Evolutionary conservation across 2,329 filamentous ascomycete species (phyloP).

Genomic region (Diaporthe ilicicola): DNA sequence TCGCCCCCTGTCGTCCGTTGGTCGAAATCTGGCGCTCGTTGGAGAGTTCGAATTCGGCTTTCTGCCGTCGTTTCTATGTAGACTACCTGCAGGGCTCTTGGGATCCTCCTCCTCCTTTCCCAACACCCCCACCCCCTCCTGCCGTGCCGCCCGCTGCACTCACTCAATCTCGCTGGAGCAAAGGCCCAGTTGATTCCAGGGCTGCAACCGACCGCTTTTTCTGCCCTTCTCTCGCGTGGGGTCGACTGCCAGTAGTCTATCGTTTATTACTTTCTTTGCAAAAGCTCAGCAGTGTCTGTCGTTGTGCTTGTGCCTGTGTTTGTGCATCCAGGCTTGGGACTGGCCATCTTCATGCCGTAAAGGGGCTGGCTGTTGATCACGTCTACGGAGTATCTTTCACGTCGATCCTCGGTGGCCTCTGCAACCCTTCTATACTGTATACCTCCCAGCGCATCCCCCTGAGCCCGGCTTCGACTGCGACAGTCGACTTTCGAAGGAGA

Average conservation of each 20-base stretch:
- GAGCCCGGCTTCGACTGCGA: not conserved
- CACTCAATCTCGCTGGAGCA: slow-evolving; percentile 14
- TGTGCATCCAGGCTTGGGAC: slow-evolving; percentile 19
- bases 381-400: not conserved
- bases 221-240: slow-evolving; percentile 5
- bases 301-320: not conserved
- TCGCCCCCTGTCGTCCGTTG: slow-evolving; percentile 2
- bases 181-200: not conserved
- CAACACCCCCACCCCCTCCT: too few relatives aligned
- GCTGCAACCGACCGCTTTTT: slow-evolving; percentile 4
- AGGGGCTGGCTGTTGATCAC: slow-evolving; percentile 18
- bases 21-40: not conserved
- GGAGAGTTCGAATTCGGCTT: not conserved
- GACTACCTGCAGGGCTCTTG: not conserved
- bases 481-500: not conserved
- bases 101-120: not conserved
- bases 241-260: slow-evolving; percentile 6
- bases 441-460: slow-evolving; percentile 10
- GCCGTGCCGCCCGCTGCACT: not conserved
- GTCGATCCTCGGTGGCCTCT: slow-evolving; percentile 7
- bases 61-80: slow-evolving; percentile 15
- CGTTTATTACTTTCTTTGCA: slow-evolving; percentile 6
- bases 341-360: slow-evolving; percentile 21
- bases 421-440: not conserved
- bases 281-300: not conserved